Conservation (phyloP, 2,329 filamentous ascomycete species). For the Xylaria sp. region DNA sequence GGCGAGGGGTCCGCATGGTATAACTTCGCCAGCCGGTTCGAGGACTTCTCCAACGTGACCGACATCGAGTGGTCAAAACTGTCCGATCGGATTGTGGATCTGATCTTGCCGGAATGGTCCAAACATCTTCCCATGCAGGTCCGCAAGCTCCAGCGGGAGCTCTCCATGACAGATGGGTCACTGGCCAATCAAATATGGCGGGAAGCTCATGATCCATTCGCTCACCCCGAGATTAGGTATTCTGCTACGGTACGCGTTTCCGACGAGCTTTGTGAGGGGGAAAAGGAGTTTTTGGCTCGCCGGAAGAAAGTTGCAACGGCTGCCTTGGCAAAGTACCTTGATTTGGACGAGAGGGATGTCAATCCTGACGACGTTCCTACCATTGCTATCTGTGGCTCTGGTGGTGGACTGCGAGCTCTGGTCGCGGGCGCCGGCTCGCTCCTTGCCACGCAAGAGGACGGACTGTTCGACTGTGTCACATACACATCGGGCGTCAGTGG, state of each 20-base stretch:
- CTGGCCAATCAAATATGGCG: slow-evolving; percentile 92
- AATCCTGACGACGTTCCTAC: slow-evolving; percentile 90
- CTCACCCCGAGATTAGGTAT: slow-evolving; percentile 86
- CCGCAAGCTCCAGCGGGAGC: slow-evolving; percentile 81
- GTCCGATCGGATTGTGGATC: slow-evolving; percentile 65
- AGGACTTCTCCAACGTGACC: slow-evolving; percentile 56
- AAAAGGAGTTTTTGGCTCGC: slow-evolving; percentile 72
- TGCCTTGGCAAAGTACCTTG: slow-evolving; percentile 81
- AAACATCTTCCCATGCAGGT: slow-evolving; percentile 74
- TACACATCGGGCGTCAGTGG: slow-evolving; percentile 96
- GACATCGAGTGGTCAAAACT: slow-evolving; percentile 59
- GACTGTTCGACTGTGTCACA: slow-evolving; percentile 89
- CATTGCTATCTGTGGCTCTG: slow-evolving; percentile 93
- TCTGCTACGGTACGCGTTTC: slow-evolving; percentile 83
- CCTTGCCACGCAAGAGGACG: slow-evolving; percentile 79
- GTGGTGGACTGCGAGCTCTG: slow-evolving; percentile 85
- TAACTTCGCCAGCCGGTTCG: slow-evolving; percentile 50
- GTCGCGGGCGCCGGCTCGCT: slow-evolving; percentile 90
- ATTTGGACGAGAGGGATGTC: slow-evolving; percentile 76
- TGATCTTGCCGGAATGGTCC: slow-evolving; percentile 82
- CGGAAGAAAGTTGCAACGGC: slow-evolving; percentile 69
- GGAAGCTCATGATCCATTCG: slow-evolving; percentile 80
- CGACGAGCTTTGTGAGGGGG: slow-evolving; percentile 77
- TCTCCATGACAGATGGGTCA: slow-evolving; percentile 85
- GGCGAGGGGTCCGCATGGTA: slow-evolving; percentile 47